Base-by-base conservation (phyloP, 345 rosid species). In the Mercurialis annua region DNA sequence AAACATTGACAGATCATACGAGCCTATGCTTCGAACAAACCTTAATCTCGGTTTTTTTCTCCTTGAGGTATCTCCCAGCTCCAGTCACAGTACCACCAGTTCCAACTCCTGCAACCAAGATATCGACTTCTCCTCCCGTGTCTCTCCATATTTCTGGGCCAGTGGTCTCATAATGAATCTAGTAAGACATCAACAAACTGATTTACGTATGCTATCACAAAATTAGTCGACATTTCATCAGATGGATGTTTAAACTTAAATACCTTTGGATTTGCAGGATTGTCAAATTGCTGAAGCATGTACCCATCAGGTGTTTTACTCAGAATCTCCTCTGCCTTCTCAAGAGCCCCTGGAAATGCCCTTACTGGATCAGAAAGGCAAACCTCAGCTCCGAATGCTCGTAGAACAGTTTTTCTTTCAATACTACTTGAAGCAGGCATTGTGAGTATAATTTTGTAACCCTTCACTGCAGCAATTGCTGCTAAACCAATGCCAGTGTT, bases 51-150 rank as follows among this genome's bases (percentile, higher is more conserved):
- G 85, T 75, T 33, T 89, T 87, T 70, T 79, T 81, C 82, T 85
- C 87, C 74, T 84, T 89, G 11, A 91, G 96, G 50, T 76, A 91
- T 67, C 49, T 84, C 54, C 97, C 97, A 6, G 75, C 75, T 18
- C 96, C 96, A 34, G 77, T 81, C 60, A 84, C 71, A 36, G 99
- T 94, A 71, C 99, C 99, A 66, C 92, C 97, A 30, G 99, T 94
- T 69, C 99, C 99, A 66, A 94, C 86, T 43, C 95, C 97, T 0
- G 87, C 86, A 80, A 94, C 65, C 10, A 86, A 42, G 12, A 78
- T 80, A 78, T 86, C 92, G n/a, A 83, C 84, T 73, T 94, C 86
- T 64, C 97, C 99, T 70, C 75, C 83, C 11, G 95, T 81, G 72
- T 78, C 90, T 61, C 70, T 81, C 94, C 94, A 88, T 75, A 86